phyloP scores from a whole-genome alignment of 148 eudicot species.

The Rhododendron ferrugineum region DNA sequence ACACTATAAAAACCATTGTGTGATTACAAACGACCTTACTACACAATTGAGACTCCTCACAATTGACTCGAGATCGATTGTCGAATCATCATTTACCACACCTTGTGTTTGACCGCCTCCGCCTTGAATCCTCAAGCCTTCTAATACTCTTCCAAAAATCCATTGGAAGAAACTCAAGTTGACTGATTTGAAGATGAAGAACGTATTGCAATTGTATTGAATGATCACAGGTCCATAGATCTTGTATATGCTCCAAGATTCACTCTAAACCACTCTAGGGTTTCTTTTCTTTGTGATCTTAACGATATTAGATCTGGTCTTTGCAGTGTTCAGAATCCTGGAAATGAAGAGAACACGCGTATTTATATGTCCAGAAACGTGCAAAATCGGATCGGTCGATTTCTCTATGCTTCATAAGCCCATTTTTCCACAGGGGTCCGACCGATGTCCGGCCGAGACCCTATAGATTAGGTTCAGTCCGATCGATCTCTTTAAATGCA shows the following conservation, averaged over 20 bases:
- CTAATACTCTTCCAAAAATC: too few relatives aligned
- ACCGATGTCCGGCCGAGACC: not conserved
- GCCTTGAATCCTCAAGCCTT: not conserved
- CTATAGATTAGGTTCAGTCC: not conserved
- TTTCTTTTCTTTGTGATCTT: too few relatives aligned
- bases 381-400: not conserved
- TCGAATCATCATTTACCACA: not conserved
- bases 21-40: not conserved
- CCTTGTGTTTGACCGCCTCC: not conserved
- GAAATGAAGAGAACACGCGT: not conserved
- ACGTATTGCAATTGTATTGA: too few relatives aligned
- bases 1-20: not conserved
- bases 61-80: not conserved
- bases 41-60: not conserved
- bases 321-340: not conserved
- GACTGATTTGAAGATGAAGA: too few relatives aligned
- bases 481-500: not conserved
- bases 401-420: too few relatives aligned
- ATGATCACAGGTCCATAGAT: too few relatives aligned
- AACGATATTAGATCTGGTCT: too few relatives aligned
- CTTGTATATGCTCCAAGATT: too few relatives aligned
- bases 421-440: not conserved
- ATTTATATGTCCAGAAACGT: not conserved
- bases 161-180: too few relatives aligned
- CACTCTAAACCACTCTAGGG: too few relatives aligned